Evolutionary conservation across 1,139 yeast genomes (phyloP), one percentile per base, ranked within the genome.

Genomic region (Meyerozyma sp.): DNA sequence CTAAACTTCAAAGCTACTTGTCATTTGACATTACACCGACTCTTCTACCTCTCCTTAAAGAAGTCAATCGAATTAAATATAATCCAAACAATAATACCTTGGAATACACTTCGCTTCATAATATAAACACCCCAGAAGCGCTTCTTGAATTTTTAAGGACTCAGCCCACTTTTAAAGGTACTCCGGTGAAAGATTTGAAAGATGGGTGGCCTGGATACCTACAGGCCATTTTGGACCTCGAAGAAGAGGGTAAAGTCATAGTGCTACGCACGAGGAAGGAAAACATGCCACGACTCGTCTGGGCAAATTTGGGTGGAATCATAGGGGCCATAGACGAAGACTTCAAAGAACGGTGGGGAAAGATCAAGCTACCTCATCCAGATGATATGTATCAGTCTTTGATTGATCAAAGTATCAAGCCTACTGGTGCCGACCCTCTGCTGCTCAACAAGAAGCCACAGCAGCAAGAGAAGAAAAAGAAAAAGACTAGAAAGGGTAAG

Each of bases 181-280:
- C 86, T 2, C 73, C 90, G 0, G 96, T 93, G 27, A 88, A 88
- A 58, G 96, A 91, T 56, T 73, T 94, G 47, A 84, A 83, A 56
- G 99, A 94, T 59, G 98, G 98, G 18, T 94, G 99, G 99, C 78
- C 86, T 42, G 95, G 91, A n/a, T 91, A 96, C 60, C 63, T 84
- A 40, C 81, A 79, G 6, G 86, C 94, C 0, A 81, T 93, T 26
- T 81, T 82, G 41, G 82, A 84, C 53, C 68, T 93, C 39, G 98
- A 93, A 58, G 73, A 75, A 44, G 83, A 84, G 44, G 79, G 84
- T 48, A 84, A 86, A 53, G 81, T 91, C 36, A 72, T 93, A 38
- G 96, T 93, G 3, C 70, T 89, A 52, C 76, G 96, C 45, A 89
- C 95, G 38, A 90, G 91, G 57, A 93, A 94, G 70, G 98, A 93